Evolutionary conservation across 2,329 filamentous ascomycete genomes (phyloP), one percentile per base, ranked within the genome.

Genomic region (Teratosphaeria epicoccoides): DNA sequence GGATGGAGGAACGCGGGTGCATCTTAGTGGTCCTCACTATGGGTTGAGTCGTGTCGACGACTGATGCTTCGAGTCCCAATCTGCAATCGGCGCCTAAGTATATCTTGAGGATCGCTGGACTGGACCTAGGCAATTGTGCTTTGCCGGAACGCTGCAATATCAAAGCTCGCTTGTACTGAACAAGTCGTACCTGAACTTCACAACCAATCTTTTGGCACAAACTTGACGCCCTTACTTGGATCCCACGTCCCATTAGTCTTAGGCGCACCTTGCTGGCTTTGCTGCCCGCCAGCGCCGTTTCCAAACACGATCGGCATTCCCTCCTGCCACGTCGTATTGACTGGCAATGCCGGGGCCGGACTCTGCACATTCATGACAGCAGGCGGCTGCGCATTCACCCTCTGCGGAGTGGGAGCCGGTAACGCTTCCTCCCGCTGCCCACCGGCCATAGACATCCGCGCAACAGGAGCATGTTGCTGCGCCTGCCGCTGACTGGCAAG

Each of bases 401-500:
- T 49, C 53, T 63, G 62, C 2, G 76, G 72, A 51, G 75, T 71
- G 0, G 78, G 78, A 63, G 79, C 71, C 65, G 84, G 66, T 58
- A 83, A 77, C 17, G 82, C 79, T 46, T 76, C 72, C 45, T 76
- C 2, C 58, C 66, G 46, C 44, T 45, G 14, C 33, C 33, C 33
- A 20, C 33, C 17, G n/a, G 14, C 33, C 25, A 22, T 29, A 28
- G 49, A 6, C 53, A 53, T 37, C 69, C 65, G 6, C 59, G 60
- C 26, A 59, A 60, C 17, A 62, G 49, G 43, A 67, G 46, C 11
- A 6, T 33, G 45, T 22, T 52, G 50, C 50, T 73, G 72, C 24
- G 71, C 64, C 43, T 64, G 65, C 37, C 62, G 56, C 50, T 61
- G 69, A 51, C 73, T 68, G 10, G 55, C 54, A 37, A 71, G 68